A percentile compares a stretch with the other conserved stretches of the same genome.
Conservation (phyloP, 768 basidiomycete species). For the Gloeophyllum trabeum region DNA sequence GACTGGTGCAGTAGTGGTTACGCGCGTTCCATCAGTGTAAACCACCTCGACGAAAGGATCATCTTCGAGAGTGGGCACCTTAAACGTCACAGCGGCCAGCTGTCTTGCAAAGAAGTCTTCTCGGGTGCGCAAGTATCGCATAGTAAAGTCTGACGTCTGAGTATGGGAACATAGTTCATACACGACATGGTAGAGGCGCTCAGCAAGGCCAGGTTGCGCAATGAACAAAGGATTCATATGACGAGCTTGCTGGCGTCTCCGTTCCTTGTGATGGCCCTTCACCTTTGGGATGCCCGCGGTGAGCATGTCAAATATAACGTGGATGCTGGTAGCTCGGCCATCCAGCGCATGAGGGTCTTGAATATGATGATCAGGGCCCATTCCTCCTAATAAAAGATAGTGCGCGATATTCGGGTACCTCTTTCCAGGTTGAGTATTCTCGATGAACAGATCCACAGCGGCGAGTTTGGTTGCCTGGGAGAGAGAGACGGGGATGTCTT, state of each 20-base stretch:
- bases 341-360: conserved; percentile 73
- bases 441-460: conserved; percentile 73
- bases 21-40: conserved; percentile 62
- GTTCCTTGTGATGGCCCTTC: conserved; percentile 30
- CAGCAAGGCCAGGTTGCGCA: conserved; percentile 67
- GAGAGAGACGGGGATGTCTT: conserved; percentile 32
- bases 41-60: conserved; percentile 48
- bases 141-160: conserved; percentile 67
- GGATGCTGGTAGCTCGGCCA: conserved; percentile 59
- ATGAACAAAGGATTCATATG: conserved; percentile 43
- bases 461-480: conserved; percentile 65
- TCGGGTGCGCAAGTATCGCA: conserved; percentile 77
- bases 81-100: conserved; percentile 63
- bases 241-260: conserved; percentile 17
- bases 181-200: conserved; percentile 74
- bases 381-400: conserved; percentile 70
- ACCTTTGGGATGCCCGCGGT: conserved; percentile 59
- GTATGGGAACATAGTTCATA: conserved; percentile 84
- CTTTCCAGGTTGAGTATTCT: conserved; percentile 51
- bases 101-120: conserved; percentile 88
- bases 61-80: conserved; percentile 36
- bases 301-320: conserved; percentile 70
- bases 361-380: conserved; percentile 49
- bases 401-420: conserved; percentile 80
- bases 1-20: conserved; percentile 55